Evolutionary conservation across 805 yeast species (phyloP).

Genomic region (Cyberlindnera euphorbiiphila): DNA sequence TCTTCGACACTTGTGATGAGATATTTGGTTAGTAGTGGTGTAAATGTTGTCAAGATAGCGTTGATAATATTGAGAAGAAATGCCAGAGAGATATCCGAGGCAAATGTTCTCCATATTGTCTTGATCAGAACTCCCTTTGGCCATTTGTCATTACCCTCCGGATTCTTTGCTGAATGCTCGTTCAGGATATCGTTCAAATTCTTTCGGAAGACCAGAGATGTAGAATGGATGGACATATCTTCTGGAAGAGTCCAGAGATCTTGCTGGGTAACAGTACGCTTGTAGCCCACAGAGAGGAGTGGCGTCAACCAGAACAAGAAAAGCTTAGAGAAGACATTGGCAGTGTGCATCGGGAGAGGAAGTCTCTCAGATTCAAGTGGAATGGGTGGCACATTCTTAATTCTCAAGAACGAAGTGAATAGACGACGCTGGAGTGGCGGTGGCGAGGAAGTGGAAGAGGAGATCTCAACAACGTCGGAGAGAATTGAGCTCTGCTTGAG

Average conservation of each 20-base stretch:
- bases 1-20: constrained; percentile 49
- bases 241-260: constrained; percentile 49
- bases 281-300: constrained; percentile 57
- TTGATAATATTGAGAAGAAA: constrained; percentile 37
- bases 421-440: constrained; percentile 17
- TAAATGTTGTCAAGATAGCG: constrained; percentile 42
- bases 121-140: constrained; percentile 31
- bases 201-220: constrained; percentile 32
- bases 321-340: constrained; percentile 37
- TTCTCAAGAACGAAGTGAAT: constrained; percentile 26
- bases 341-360: constrained; percentile 37
- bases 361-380: constrained; percentile 45
- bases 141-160: constrained; percentile 19
- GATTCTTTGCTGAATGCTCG: constrained; percentile 4
- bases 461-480: too few relatives aligned
- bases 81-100: constrained; percentile 34
- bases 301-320: constrained; percentile 66
- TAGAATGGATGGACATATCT: constrained; percentile 34
- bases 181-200: constrained; percentile 28
- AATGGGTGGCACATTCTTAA: constrained; percentile 41
- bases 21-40: constrained; percentile 47
- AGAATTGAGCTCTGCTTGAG: too few relatives aligned
- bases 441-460: too few relatives aligned
- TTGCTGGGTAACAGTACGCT: constrained; percentile 56
- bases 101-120: constrained; percentile 44